These are phyloP conservation scores for Ascochyta lentis DNA, from an alignment of 2,329 filamentous ascomycete species.

Conservation along the genomic window DNA sequence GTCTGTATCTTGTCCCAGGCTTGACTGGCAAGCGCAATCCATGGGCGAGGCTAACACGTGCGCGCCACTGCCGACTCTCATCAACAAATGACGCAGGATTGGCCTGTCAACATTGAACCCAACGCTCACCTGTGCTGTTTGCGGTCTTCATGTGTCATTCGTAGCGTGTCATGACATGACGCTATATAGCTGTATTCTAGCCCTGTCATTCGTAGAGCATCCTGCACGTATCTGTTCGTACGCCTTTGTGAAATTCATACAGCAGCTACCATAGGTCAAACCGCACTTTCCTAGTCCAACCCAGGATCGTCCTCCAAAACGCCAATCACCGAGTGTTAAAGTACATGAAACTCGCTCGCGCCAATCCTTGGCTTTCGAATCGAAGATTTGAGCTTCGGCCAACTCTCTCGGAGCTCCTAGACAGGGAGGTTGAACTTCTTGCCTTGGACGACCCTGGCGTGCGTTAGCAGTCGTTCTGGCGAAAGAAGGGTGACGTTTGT, in stretches of 20 bases:
- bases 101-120: neutral
- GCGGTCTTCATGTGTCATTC: neutral
- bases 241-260: conserved; percentile 8
- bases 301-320: conserved; percentile 9
- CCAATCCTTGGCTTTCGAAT: conserved; percentile 7
- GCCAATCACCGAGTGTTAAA: conserved; percentile 14
- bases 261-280: conserved; percentile 2
- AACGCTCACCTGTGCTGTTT: neutral
- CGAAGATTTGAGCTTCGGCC: neutral
- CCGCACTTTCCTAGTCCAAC: neutral
- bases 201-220: neutral
- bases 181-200: conserved; percentile 4
- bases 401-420: conserved; percentile 34
- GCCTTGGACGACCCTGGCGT: conserved; percentile 57
- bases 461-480: conserved; percentile 15
- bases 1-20: conserved; percentile 4
- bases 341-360: conserved; percentile 18
- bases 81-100: conserved; percentile 4
- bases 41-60: conserved; percentile 8
- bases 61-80: conserved; percentile 6
- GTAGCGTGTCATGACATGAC: neutral
- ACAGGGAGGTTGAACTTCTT: conserved; percentile 63
- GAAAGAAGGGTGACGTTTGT: neutral
- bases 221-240: neutral
- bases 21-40: conserved; percentile 3